Evolutionary conservation across 306 rosid species (phyloP), one percentile per base, ranked within the genome.

Genomic region (Astragalus glycyphyllos): DNA sequence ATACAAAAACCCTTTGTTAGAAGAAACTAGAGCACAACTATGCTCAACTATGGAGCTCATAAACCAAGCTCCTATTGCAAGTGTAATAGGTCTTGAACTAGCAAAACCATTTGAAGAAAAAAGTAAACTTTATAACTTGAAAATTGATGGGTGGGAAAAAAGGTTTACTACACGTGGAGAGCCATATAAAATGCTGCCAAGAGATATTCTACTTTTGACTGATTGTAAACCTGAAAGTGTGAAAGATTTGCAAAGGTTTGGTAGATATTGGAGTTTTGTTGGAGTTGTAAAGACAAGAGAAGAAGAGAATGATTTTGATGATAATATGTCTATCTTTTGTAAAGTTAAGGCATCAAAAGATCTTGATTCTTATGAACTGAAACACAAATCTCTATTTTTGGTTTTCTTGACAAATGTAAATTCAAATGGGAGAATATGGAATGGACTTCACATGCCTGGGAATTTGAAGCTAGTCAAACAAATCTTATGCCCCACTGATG

Each of bases 21-120:
- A 90, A 72, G 97, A 90, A 73, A 88, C 90, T 1, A 62, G 94
- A 48, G 87, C 86, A 11, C 58, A 81, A 4, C n/a, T 88, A 11
- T 59, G 68, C 53, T 84, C 91, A 0, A 84, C 82, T 48, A 61
- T 87, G 88, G 88, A 87, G 5, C 26, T 54, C 0, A 56, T 90
- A 7, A 0, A 61, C 46, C 66, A 67, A 57, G 73, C 86, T 4
- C 96, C 96, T 6, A 84, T 50, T 60, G 80, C 86, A 5, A 55
- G 74, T 32, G 81, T 90, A 7, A 61, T 59, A 35, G 47, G 47
- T 56, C 26, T 90, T 46, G 42, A 47, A 6, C 80, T 65, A 35
- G 74, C 78, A 4, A 73, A 79, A 55, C 79, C 83, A 1, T 5
- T 5, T 29, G 64, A 78, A 0, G 40, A 38, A 0, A 38, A 5